Conservation (phyloP, 768 basidiomycete genomes). For the Mycena rebaudengoi region DNA sequence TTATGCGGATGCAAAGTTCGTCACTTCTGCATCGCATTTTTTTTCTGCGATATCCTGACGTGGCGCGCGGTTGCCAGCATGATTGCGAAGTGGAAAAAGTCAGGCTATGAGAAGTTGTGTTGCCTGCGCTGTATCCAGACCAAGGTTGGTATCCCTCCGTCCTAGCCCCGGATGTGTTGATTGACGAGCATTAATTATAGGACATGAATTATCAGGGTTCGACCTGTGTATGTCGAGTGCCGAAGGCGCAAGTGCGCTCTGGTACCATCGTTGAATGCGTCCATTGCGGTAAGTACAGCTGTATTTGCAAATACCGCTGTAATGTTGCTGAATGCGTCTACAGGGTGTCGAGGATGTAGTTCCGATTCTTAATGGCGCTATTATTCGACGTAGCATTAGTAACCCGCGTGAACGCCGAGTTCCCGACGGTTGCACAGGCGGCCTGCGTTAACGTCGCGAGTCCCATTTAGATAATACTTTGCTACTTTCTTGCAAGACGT, state of each 20-base stretch:
- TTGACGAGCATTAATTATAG: conserved; percentile 45
- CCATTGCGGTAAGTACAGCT: conserved; percentile 86
- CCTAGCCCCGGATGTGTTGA: conserved; percentile 2
- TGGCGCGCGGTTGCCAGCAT: conserved; percentile 62
- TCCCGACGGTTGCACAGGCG: no score
- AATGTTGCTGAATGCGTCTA: conserved; percentile 18
- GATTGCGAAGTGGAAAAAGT: conserved; percentile 99
- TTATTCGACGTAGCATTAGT: not conserved
- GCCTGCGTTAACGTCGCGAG: no score
- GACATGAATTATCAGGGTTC: conserved; percentile 99
- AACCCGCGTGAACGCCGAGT: no score
- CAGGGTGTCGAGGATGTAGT: conserved; percentile 91
- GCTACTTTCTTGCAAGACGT: no score
- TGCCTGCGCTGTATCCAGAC: conserved; percentile 98
- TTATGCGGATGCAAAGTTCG: conserved; percentile 95
- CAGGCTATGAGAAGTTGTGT: conserved; percentile 97
- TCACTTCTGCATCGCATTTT: conserved; percentile 31
- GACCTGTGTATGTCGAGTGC: conserved; percentile 97
- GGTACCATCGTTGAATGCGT: conserved; percentile 96
- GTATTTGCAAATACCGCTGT: not conserved
- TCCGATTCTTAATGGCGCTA: conserved; percentile 71
- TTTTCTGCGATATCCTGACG: conserved; percentile 8
- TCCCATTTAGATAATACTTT: no score
- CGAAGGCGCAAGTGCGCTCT: conserved; percentile 89
- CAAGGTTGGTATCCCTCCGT: conserved; percentile 56